Evolutionary conservation across 176 grass and related monocot genomes (phyloP), one percentile per base, ranked within the genome.

Genomic region (Pontederia crassipes): DNA sequence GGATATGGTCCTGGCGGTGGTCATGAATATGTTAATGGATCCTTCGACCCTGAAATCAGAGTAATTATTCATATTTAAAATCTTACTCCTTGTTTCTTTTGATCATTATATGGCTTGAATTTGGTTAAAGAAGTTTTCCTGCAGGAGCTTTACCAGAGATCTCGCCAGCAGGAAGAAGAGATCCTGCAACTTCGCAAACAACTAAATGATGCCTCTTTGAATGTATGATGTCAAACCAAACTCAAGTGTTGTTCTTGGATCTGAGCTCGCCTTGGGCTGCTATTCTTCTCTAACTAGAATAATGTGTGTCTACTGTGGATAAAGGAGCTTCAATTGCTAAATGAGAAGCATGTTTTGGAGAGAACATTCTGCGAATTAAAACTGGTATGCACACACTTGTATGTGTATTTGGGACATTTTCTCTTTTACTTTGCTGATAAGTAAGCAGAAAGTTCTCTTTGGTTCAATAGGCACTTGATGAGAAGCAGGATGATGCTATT

Each of bases 271-370:
- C 55, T 65, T 13, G 2, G 48, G 69, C 63, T 71, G 15, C 54
- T 70, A 4, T 56, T 29, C 46, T 75, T 75, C 46, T 60, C 65
- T 67, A 32, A 57, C 78, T 74, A 68, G 46, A 12, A 65, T 69
- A 48, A 6, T 69, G 29, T 67, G 45, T n/a, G 54, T 69, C 61
- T 67, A 61, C 46, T 48, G 45, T 79, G 24, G 17, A 83, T 64
- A 28, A 53, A 97, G 87, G 93, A 97, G 69, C 71, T 91, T 70
- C 76, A 75, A 48, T 82, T 83, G 60, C 76, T 97, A 73, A 81
- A 72, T 54, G 87, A 91, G 78, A 97, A 97, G 28, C 87, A 97
- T 76, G 91, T 91, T 76, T 79, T 97, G 59, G 84, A 91, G 84
- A 88, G 73, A 75, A 97, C 82, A 67, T 84, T 97, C 62, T 76